Evolutionary conservation across 495 filamentous ascomycete genomes (phyloP), one percentile per base, ranked within the genome.

Genomic region (Neurospora tetraspora): DNA sequence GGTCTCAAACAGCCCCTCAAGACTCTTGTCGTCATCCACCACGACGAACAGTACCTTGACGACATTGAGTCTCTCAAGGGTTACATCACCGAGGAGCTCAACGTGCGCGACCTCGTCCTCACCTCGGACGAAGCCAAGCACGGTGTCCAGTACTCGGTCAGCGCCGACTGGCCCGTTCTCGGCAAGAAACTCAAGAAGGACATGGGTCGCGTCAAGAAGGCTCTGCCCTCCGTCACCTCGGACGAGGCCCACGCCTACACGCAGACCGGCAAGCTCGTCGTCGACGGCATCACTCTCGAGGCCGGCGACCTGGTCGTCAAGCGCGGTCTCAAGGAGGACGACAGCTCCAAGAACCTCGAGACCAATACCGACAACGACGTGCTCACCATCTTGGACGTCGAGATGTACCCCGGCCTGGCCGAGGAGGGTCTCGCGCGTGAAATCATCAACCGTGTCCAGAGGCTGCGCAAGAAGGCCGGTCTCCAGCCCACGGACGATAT

Each of bases 151-250:
- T 97, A 97, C 84, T 92, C 90, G 72, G 92, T 93, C 53, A 86
- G 86, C 38, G 96, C 93, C 10, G 96, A 99, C 82, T 98, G 94
- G 93, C 91, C 95, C 2, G 93, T 91, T 0, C 87, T 99, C 42
- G 96, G 96, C 73, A 97, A 97, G 88, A 98, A 98, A 83, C 86
- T 98, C 70, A 96, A 93, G 87, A 98, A 96, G 83, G 96, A 95
- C 76, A 92, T 91, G 69, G 89, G 89, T 75, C 93, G 89, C 80
- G 94, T 98, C 71, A 94, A 94, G 84, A 96, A 96, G 80, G 94
- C 93, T 20, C 84, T 99, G 53, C 94, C 95, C 23, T 84, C 82
- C 65, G 83, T 99, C 68, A 92, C 88, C 27, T 94, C 90, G 72
- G 88, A 93, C 16, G 86, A 97, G 74, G 93, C 96, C 34, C 90